Base-by-base conservation (phyloP, 2,329 filamentous ascomycete genomes). In the Talaromyces amestolkiae region DNA sequence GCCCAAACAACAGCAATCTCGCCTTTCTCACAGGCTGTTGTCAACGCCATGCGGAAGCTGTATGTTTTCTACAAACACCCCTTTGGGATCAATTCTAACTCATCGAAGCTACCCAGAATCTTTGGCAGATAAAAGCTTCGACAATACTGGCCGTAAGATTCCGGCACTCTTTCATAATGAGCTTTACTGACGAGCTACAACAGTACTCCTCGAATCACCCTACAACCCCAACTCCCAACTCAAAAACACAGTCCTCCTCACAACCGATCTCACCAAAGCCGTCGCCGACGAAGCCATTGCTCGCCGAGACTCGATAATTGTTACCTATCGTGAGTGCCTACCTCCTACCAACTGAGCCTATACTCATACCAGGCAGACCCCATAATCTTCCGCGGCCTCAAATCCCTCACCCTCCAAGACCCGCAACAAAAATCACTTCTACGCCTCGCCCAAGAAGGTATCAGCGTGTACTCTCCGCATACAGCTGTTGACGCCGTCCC, bases 381-480 rank as follows among this genome's bases (percentile, higher is more conserved):
- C 24, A 95, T 98, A 76, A 98, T 99, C 75, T 99, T 99, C 83
- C 88, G 91, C 58, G 91, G 91, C 62, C 84, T 99, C 70, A 99
- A 97, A 80, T 90, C 91, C 69, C 82, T 99, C 74, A 96, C 92
- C 39, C 86, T 93, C 58, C 85, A 85, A 68, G 91, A 99, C 74
- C 86, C 92, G 10, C 95, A 98, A 77, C 95, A 99, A 76, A 86
- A 89, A 51, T 91, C 91, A 7, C 86, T 99, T 37, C 84, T 99
- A 3, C 86, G 89, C 53, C 85, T 99, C 13, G 91, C 90, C 56
- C 90, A 91, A 68, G 88, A 91, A 76, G 93, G 94, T 41, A 92
- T 99, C 72, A 96, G 93, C 69, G 93, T 99, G 65, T 99, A 98
- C 82, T 93, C 90, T 69, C 95, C 95, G 0, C 95, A 99, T 79